Evolutionary conservation across 208 protist genomes (phyloP).

Genomic region (Leishmania tropica): DNA sequence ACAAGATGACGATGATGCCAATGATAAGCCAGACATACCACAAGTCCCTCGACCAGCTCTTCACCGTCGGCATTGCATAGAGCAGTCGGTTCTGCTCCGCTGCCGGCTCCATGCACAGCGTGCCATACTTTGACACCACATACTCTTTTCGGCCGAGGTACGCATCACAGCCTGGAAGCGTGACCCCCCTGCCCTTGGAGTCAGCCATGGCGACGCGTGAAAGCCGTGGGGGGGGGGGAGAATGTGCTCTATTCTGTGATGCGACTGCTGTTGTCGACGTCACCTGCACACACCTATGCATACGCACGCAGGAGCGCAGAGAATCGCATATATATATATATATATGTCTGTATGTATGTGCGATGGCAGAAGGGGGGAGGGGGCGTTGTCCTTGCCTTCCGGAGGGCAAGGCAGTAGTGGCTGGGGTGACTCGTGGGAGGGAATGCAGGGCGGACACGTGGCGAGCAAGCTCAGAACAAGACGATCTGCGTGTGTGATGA

Average conservation of each 20-base stretch:
- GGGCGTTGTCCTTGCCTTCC: background rate
- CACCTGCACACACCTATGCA: background rate
- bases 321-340: background rate
- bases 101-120: slow-evolving; percentile 16
- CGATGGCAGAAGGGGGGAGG: too few species aligned
- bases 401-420: background rate
- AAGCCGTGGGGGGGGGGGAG: background rate
- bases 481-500: background rate
- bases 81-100: slow-evolving; percentile 1
- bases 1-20: slow-evolving; percentile 7
- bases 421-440: background rate
- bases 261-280: background rate
- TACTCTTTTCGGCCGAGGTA: background rate
- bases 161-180: slow-evolving; percentile 8
- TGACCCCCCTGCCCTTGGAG: background rate
- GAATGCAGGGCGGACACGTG: background rate
- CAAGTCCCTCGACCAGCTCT: slow-evolving; percentile 28
- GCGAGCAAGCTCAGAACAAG: background rate
- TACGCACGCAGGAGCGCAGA: background rate
- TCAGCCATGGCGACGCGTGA: background rate
- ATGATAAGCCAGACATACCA: slow-evolving; percentile 43
- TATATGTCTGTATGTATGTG: background rate
- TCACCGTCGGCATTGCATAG: slow-evolving; percentile 20
- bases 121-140: background rate
- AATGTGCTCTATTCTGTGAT: background rate